phyloP scores from a whole-genome alignment of 2,329 filamentous ascomycete genomes.

The Hypoxylon sp. region DNA sequence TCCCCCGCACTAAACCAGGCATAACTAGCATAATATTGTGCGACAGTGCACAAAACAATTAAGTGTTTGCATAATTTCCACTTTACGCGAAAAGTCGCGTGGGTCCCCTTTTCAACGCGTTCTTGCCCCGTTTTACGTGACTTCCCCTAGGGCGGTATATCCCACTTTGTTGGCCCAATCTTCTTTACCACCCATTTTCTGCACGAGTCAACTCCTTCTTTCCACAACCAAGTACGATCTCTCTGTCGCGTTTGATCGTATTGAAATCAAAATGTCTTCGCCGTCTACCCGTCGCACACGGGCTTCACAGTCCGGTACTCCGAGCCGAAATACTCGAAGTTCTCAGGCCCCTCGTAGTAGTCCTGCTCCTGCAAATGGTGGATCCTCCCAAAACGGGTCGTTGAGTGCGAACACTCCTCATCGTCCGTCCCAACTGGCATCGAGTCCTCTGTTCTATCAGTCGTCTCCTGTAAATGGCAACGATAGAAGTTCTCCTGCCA shows the following conservation, averaged over 20 bases:
- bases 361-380: conserved; percentile 55
- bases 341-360: conserved; percentile 69
- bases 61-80: conserved; percentile 49
- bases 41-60: conserved; percentile 18
- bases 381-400: conserved; percentile 40
- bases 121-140: conserved; percentile 48
- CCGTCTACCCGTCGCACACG: conserved; percentile 71
- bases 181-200: conserved; percentile 23
- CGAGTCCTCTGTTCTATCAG: conserved; percentile 86
- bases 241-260: conserved; percentile 23
- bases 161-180: conserved; percentile 29
- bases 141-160: conserved; percentile 37
- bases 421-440: conserved; percentile 70
- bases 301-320: conserved; percentile 69
- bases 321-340: conserved; percentile 66
- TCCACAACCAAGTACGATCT: conserved; percentile 16
- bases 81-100: conserved; percentile 55
- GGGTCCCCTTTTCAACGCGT: conserved; percentile 46
- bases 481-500: conserved; percentile 65
- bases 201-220: conserved; percentile 23
- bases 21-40: conserved; percentile 25
- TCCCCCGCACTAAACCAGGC: conserved; percentile 8
- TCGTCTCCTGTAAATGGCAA: conserved; percentile 60
- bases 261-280: conserved; percentile 70
- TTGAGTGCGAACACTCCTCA: conserved; percentile 61